A percentile compares a stretch with the other conserved stretches of the same genome.
These are phyloP conservation scores for Fomitopsis pulvina DNA, from an alignment of 768 basidiomycete species.

Conservation along the genomic window DNA sequence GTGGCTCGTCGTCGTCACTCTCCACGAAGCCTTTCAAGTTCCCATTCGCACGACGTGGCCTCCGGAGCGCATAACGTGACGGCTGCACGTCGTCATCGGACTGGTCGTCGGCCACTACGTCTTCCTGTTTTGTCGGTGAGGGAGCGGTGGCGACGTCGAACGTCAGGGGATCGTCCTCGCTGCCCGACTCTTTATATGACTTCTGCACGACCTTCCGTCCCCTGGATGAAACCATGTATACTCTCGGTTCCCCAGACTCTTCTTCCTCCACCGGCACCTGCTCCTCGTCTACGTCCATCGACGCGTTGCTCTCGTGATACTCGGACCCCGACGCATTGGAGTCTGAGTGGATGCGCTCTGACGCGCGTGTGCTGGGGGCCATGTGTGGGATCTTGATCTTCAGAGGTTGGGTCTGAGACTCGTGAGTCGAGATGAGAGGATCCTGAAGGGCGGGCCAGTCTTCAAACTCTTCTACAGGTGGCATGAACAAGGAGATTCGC, in stretches of 20 bases:
- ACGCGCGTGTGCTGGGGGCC: constrained; percentile 18
- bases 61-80: constrained; percentile 13
- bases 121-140: constrained; percentile 4
- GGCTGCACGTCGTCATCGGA: constrained; percentile 22
- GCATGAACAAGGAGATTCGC: constrained; percentile 1
- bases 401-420: neutral
- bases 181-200: constrained; percentile 25
- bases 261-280: constrained; percentile 15
- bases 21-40: constrained; percentile 31
- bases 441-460: neutral
- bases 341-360: constrained; percentile 11
- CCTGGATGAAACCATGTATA: constrained; percentile 15
- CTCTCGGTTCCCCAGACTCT: constrained; percentile 13
- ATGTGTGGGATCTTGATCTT: constrained; percentile 19
- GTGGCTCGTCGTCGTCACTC: constrained; percentile 33
- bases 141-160: neutral
- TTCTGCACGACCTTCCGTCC: constrained; percentile 22
- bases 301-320: constrained; percentile 27
- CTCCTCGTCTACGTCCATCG: constrained; percentile 25
- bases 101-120: constrained; percentile 9
- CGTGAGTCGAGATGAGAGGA: neutral
- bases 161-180: constrained; percentile 12
- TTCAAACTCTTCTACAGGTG: neutral
- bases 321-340: constrained; percentile 28
- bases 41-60: constrained; percentile 8